Conservation (phyloP, 2,329 filamentous ascomycete species). For the Colletotrichum nymphaeae region DNA sequence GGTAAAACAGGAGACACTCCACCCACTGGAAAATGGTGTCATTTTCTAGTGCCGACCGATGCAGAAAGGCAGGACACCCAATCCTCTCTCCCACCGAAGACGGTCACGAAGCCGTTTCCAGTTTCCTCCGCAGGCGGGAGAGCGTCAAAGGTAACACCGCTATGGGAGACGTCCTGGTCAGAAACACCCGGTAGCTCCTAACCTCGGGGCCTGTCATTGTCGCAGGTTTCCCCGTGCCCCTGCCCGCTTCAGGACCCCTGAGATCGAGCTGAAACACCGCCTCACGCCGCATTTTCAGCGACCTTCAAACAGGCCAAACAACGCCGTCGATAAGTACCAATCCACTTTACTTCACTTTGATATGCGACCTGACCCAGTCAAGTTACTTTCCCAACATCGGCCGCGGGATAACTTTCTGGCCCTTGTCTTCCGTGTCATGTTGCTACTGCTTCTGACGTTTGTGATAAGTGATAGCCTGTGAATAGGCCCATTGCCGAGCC, state of each 20-base stretch:
- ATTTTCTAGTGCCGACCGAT: not conserved
- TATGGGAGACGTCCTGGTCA: conserved; percentile 5
- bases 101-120: conserved; percentile 14
- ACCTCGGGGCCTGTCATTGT: conserved; percentile 16
- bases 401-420: not conserved
- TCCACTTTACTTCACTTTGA: not conserved
- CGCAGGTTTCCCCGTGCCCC: conserved; percentile 2
- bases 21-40: not conserved
- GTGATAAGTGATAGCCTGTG: not conserved
- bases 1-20: not conserved
- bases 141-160: not conserved
- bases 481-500: not conserved
- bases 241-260: conserved; percentile 10
- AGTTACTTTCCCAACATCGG: not conserved
- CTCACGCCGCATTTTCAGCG: conserved; percentile 41
- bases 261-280: conserved; percentile 49
- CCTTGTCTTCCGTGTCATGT: not conserved
- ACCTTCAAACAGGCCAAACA: conserved; percentile 43
- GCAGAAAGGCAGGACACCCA: not conserved
- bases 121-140: conserved; percentile 22
- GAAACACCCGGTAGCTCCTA: conserved; percentile 16
- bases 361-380: not conserved
- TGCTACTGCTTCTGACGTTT: not conserved
- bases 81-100: not conserved
- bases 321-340: not conserved